Conservation (phyloP, 805 yeast species). For the Candida silvicultrix region DNA sequence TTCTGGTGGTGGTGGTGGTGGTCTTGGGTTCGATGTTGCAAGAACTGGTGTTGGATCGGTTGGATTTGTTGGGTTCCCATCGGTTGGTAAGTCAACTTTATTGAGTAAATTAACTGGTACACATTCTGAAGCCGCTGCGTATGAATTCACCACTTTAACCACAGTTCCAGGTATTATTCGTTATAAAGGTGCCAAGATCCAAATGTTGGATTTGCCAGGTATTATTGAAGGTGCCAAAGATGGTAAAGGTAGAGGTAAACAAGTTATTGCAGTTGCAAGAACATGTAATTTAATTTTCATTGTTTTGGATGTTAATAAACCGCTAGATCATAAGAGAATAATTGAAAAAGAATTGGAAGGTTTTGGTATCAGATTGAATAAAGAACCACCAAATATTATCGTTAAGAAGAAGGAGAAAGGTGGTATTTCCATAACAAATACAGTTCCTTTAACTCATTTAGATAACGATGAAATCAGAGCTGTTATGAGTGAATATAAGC, state of each 20-base stretch:
- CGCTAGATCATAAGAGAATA: slow-evolving; percentile 87
- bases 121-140: slow-evolving; percentile 95
- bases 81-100: slow-evolving; percentile 81
- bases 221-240: slow-evolving; percentile 89
- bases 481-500: slow-evolving; percentile 91
- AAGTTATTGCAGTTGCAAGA: slow-evolving; percentile 98
- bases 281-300: slow-evolving; percentile 91
- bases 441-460: slow-evolving; percentile 86
- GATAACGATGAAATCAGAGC: slow-evolving; percentile 93
- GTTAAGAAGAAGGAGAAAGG: slow-evolving; percentile 93
- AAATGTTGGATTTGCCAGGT: slow-evolving; percentile 90
- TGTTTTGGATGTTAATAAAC: slow-evolving; percentile 93
- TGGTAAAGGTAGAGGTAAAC: slow-evolving; percentile 90
- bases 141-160: slow-evolving; percentile 95
- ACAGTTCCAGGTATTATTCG: slow-evolving; percentile 96
- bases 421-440: slow-evolving; percentile 88
- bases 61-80: slow-evolving; percentile 97
- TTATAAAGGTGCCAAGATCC: slow-evolving; percentile 96
- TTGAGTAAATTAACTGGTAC: slow-evolving; percentile 89
- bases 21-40: slow-evolving; percentile 97
- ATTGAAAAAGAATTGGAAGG: slow-evolving; percentile 96
- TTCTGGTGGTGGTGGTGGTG: slow-evolving; percentile 85
- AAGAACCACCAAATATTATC: slow-evolving; percentile 86
- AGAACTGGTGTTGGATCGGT: slow-evolving; percentile 97
- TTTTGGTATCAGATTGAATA: slow-evolving; percentile 91